Base-by-base conservation (phyloP, 805 yeast species). In the Yamadazyma insecticola region DNA sequence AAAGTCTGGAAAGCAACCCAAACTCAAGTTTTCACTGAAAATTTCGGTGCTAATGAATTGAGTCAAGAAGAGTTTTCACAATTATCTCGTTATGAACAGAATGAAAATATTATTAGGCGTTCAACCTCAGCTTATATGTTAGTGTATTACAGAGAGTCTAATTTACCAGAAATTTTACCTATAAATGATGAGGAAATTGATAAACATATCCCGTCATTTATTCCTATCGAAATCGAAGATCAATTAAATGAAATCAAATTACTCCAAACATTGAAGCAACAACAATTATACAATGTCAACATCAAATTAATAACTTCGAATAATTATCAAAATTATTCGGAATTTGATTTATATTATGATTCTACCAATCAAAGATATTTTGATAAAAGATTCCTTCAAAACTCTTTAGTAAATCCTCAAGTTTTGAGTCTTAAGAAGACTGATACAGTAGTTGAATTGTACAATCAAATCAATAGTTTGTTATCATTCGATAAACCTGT, bases 61-160 rank as follows among this genome's bases (percentile, higher is more conserved):
- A 48, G 75, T 2, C 72, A 67, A 14, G 66, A 62, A 9, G 69
- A 71, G 26, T 53, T 77, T 13, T 61, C 70, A 24, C 62, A 60
- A 30, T 57, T 82, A 60, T 58, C 81, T 0, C 68, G 81, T 45
- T 60, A 60, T 11, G 81, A 81, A 41, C 81, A 76, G 33, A 78
- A 76, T 38, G 79, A 72, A 29, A 79, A 81, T 39, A 38, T 62
- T 26, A 61, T 83, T 17, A 75, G 85, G 43, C 76, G 96, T 28
- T 92, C 87, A 22, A 89, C 97, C 0, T 85, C 92, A 24, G 98
- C 98, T 2, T 92, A 92, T 51, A 92, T 92, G 98, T 73, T 92
- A 58, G 97, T 92, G 2, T 92, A 92, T 52, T 73, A 89, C 40
- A 72, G 95, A 33, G 77, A 84, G 49, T 60, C 72, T 2, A 72